A percentile compares a stretch with the other conserved stretches of the same genome.
Conservation (phyloP, 2,329 filamentous ascomycete species). For the Chrysoporthe cubensis region DNA sequence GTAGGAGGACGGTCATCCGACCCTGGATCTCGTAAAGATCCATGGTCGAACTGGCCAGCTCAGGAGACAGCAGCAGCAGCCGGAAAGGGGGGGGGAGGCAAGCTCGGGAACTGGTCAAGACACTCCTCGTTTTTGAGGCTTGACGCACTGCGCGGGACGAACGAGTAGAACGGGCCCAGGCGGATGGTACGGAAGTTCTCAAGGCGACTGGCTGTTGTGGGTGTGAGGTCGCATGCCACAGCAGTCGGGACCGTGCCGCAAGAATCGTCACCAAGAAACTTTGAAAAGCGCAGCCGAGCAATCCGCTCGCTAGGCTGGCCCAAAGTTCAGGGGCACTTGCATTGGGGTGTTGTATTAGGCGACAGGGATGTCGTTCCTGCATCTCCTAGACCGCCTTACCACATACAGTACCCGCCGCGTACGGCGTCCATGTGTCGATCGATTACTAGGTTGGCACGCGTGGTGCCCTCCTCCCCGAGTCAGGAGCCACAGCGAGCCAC, state of each 20-base stretch:
- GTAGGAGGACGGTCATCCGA: slow-evolving; percentile 55
- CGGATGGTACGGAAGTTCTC: too few relatives aligned
- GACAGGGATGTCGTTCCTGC: slow-evolving; percentile 21
- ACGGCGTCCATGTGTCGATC: background rate
- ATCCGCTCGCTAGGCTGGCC: background rate
- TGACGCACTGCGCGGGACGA: background rate
- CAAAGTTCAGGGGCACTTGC: slow-evolving; percentile 10
- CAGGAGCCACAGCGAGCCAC: too few relatives aligned
- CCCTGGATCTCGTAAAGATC: slow-evolving; percentile 65
- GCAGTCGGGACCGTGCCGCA: background rate
- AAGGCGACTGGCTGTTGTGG: background rate
- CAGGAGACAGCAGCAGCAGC: slow-evolving; percentile 3
- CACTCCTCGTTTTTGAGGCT: background rate
- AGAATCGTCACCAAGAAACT: background rate
- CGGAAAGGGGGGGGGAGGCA: background rate
- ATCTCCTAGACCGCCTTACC: slow-evolving; percentile 3
- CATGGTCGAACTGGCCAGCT: slow-evolving; percentile 46
- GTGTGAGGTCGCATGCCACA: slow-evolving; percentile 26
- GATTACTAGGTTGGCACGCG: too few relatives aligned
- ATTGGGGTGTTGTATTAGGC: background rate
- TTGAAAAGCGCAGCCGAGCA: background rate
- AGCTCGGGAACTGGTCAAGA: background rate
- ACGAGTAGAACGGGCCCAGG: background rate
- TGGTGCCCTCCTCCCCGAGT: too few relatives aligned
- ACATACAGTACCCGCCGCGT: background rate